Evolutionary conservation across 495 filamentous ascomycete genomes (phyloP).

Genomic region (Hypoxylon rickii): DNA sequence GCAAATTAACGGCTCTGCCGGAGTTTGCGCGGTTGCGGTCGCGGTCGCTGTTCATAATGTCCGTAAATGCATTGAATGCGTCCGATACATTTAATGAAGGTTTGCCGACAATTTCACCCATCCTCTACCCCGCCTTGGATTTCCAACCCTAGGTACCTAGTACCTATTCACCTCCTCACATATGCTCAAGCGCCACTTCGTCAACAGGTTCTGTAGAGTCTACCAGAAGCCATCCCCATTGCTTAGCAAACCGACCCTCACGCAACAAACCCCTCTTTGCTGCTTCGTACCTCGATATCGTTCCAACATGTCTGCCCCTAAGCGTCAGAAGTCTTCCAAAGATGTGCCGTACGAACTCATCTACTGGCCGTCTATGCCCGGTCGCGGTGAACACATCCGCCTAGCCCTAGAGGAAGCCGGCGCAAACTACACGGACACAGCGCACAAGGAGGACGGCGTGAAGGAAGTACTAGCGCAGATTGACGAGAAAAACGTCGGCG

Average conservation of each 20-base stretch:
- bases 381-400: slow-evolving; percentile 68
- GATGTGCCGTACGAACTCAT: slow-evolving; percentile 59
- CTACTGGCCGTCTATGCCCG: slow-evolving; percentile 68
- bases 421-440: slow-evolving; percentile 63
- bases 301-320: slow-evolving; percentile 39
- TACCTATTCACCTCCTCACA: no score
- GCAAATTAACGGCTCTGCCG: slow-evolving; percentile 25
- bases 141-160: no score
- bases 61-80: no score
- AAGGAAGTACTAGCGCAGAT: slow-evolving; percentile 44
- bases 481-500: slow-evolving; percentile 41
- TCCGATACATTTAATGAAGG: no score
- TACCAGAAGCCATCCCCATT: not conserved
- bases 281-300: slow-evolving; percentile 16
- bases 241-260: not conserved
- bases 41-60: no score
- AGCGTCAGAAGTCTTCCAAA: slow-evolving; percentile 47
- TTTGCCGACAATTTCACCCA: not conserved
- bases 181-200: slow-evolving; percentile 11
- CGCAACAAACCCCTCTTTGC: not conserved
- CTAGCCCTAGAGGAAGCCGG: slow-evolving; percentile 65
- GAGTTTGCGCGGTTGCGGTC: not conserved
- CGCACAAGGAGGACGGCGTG: slow-evolving; percentile 45
- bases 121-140: not conserved
- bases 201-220: not conserved